A percentile compares a stretch with the other conserved stretches of the same genome.
Evolutionary conservation across 2,329 filamentous ascomycete species (phyloP).

Genomic region (Aspergillus tubingensis): DNA sequence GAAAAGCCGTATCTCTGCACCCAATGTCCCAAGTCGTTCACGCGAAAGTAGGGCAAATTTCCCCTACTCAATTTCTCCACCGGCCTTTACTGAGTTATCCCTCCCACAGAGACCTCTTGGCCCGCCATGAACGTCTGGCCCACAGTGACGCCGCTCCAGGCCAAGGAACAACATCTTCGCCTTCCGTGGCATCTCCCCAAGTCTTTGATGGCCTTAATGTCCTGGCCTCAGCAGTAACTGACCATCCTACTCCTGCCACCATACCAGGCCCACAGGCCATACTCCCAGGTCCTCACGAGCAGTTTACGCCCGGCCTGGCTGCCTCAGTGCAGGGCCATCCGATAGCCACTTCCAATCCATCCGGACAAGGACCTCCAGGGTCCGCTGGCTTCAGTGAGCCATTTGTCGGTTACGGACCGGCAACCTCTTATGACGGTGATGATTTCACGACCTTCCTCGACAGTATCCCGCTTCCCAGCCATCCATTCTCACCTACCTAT

Average conservation of each 20-base stretch:
- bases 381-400: constrained; percentile 25
- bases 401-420: constrained; percentile 26
- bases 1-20: constrained; percentile 36
- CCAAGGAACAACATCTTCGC: constrained; percentile 15
- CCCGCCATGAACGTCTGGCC: constrained; percentile 34
- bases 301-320: constrained; percentile 7
- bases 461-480: constrained; percentile 36
- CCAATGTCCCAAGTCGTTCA: constrained; percentile 38
- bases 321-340: not conserved
- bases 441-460: constrained; percentile 40
- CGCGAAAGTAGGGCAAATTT: constrained; percentile 30
- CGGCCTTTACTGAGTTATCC: not conserved
- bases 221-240: constrained; percentile 31
- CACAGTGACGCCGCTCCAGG: constrained; percentile 22
- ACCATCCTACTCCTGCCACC: constrained; percentile 19
- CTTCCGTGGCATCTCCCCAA: constrained; percentile 22
- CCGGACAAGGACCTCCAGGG: constrained; percentile 16
- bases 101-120: constrained; percentile 31
- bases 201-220: constrained; percentile 31
- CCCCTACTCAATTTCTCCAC: no score
- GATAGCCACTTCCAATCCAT: not conserved
- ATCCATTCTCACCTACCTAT: constrained; percentile 36
- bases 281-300: constrained; percentile 14
- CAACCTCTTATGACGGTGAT: constrained; percentile 30
- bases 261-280: not conserved